A percentile compares a stretch with the other conserved stretches of the same genome.
phyloP scores from a whole-genome alignment of 768 basidiomycete genomes.

The Tylopilus balloui region DNA sequence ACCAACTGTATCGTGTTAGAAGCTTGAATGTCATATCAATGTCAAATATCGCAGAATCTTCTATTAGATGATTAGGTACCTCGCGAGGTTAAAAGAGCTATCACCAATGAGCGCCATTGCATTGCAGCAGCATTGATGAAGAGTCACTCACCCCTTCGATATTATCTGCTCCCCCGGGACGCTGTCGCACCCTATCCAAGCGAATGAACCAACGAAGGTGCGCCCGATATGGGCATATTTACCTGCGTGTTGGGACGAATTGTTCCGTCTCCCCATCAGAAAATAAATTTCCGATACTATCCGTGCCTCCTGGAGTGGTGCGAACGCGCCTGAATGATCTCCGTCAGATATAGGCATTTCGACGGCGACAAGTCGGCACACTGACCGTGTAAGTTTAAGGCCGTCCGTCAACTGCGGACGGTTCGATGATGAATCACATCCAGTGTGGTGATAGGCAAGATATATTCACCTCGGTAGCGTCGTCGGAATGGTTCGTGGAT shows the following conservation, averaged over 20 bases:
- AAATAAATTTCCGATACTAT: slow-evolving; percentile 40
- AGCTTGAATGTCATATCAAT: neutral
- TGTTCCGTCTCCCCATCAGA: slow-evolving; percentile 37
- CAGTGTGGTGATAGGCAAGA: neutral
- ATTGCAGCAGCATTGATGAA: neutral
- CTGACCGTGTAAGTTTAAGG: slow-evolving; percentile 49
- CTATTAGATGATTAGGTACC: neutral
- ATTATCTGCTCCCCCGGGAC: slow-evolving; percentile 63
- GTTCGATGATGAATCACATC: neutral
- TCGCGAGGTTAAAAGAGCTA: slow-evolving; percentile 28
- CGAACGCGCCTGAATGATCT: slow-evolving; percentile 31
- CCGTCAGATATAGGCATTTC: slow-evolving; percentile 1
- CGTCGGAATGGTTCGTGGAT: neutral
- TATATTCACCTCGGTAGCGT: neutral
- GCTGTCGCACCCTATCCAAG: slow-evolving; percentile 53
- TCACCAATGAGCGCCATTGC: neutral
- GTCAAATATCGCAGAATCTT: neutral
- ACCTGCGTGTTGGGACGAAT: slow-evolving; percentile 72
- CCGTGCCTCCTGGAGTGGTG: slow-evolving; percentile 28
- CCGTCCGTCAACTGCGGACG: neutral
- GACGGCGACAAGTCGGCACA: slow-evolving; percentile 11
- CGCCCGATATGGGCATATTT: slow-evolving; percentile 8
- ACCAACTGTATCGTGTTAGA: neutral
- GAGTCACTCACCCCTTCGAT: slow-evolving; percentile 38
- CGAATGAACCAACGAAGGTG: neutral